phyloP scores from a whole-genome alignment of 305 asterid genomes.

The Plantago coronopus region DNA sequence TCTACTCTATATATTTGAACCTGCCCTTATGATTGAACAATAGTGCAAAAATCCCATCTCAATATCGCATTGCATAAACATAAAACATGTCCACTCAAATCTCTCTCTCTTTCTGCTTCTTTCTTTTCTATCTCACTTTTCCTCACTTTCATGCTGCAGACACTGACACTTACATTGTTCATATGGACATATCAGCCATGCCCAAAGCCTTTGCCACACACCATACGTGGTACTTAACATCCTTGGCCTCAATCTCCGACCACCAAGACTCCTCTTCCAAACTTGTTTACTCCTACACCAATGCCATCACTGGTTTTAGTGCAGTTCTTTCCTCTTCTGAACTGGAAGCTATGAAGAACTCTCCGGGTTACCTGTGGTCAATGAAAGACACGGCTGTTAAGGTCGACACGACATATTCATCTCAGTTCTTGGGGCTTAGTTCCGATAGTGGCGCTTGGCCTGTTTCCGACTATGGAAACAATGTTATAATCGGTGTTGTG shows the following conservation, averaged over 20 bases:
- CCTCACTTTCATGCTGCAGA: constrained; percentile 26
- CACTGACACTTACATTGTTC: constrained; percentile 37
- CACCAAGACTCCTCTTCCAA: constrained; percentile 36
- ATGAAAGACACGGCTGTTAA: constrained; percentile 38
- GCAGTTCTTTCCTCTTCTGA: constrained; percentile 57
- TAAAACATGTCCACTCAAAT: constrained; percentile 27
- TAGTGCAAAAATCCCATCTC: background rate
- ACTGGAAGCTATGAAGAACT: constrained; percentile 32
- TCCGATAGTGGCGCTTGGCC: constrained; percentile 58
- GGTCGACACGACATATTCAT: constrained; percentile 63
- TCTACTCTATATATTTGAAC: constrained; percentile 22
- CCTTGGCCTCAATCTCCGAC: constrained; percentile 46
- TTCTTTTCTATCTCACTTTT: constrained; percentile 19
- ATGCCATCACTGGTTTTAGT: constrained; percentile 62
- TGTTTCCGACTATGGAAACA: constrained; percentile 49
- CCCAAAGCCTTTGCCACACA: constrained; percentile 48
- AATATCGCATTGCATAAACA: constrained; percentile 24
- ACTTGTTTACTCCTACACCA: constrained; percentile 54
- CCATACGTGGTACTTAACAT: constrained; percentile 50
- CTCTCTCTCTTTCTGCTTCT: constrained; percentile 21
- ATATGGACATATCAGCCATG: constrained; percentile 46
- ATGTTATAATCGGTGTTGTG: constrained; percentile 62
- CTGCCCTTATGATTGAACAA: constrained; percentile 6
- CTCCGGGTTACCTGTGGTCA: constrained; percentile 54
- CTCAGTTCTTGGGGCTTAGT: constrained; percentile 66